These are phyloP conservation scores for Senecio squalidus DNA, from an alignment of 140 eudicot genomes.

Conservation along the genomic window DNA sequence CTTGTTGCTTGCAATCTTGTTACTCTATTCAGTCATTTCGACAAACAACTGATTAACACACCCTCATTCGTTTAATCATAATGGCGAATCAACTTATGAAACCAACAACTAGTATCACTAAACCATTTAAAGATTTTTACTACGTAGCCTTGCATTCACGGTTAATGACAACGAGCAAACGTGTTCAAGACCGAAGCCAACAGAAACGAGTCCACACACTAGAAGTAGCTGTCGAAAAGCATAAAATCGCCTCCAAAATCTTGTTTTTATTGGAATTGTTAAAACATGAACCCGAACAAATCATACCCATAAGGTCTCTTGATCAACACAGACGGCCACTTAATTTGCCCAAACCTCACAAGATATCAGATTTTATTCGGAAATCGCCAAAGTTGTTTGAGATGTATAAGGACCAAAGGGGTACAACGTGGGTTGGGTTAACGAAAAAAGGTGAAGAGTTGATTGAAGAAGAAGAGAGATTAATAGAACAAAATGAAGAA, in stretches of 20 bases:
- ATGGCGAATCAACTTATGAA: conserved; percentile 32
- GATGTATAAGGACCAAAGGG: conserved; percentile 64
- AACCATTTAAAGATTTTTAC: not conserved
- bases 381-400: conserved; percentile 84
- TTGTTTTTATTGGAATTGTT: conserved; percentile 51
- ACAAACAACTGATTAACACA: conserved; percentile 18
- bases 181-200: conserved; percentile 91
- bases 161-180: conserved; percentile 67
- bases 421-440: conserved; percentile 77
- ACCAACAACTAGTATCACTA: conserved; percentile 17
- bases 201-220: conserved; percentile 77
- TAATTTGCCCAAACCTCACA: conserved; percentile 86
- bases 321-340: conserved; percentile 64
- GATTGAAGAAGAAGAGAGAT: conserved; percentile 61
- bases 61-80: not conserved
- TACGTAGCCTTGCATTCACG: conserved; percentile 16
- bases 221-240: conserved; percentile 64
- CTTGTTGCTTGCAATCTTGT: too few relatives aligned
- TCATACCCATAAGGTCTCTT: conserved; percentile 53
- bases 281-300: conserved; percentile 62
- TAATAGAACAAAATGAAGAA: conserved; percentile 38
- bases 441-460: conserved; percentile 62
- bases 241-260: conserved; percentile 72
- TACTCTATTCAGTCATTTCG: conserved; percentile 15
- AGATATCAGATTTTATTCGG: conserved; percentile 58